Evolutionary conservation across 1,284 basidiomycete species (phyloP).

Genomic region (Cutaneotrichosporon cavernicola): DNA sequence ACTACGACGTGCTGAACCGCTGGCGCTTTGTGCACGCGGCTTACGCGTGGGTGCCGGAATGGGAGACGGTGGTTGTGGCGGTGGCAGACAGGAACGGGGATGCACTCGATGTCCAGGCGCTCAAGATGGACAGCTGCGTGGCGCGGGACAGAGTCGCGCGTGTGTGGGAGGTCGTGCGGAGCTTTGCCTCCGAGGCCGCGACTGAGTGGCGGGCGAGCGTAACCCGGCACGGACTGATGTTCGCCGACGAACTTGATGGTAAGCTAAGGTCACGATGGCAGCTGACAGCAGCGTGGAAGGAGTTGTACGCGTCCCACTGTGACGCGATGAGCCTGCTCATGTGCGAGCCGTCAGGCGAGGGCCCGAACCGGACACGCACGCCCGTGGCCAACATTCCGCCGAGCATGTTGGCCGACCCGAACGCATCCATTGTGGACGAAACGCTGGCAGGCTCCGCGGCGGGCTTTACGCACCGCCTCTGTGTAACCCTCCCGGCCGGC

Average conservation of each 20-base stretch:
- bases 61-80: conserved; percentile 26
- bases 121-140: conserved; percentile 11
- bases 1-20: conserved; percentile 44
- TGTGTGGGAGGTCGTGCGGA: conserved; percentile 48
- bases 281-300: conserved; percentile 29
- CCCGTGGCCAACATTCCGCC: conserved; percentile 31
- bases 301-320: conserved; percentile 10
- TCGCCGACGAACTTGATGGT: conserved; percentile 36
- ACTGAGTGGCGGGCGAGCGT: conserved; percentile 36
- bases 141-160: conserved; percentile 12
- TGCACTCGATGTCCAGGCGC: conserved; percentile 25
- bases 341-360: conserved; percentile 16
- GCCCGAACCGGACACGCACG: background rate
- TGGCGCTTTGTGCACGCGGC: conserved; percentile 37
- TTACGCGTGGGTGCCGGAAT: conserved; percentile 26
- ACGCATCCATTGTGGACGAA: conserved; percentile 38
- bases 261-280: conserved; percentile 10
- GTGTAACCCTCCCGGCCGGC: conserved; percentile 16
- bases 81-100: conserved; percentile 40
- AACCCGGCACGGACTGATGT: conserved; percentile 27
- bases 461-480: conserved; percentile 24
- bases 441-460: conserved; percentile 25
- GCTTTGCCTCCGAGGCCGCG: conserved; percentile 57
- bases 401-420: conserved; percentile 31
- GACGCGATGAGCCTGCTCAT: conserved; percentile 30